These are phyloP conservation scores for Podila epicladia DNA, from an alignment of 192 early-diverging fungal genomes.

Conservation along the genomic window DNA sequence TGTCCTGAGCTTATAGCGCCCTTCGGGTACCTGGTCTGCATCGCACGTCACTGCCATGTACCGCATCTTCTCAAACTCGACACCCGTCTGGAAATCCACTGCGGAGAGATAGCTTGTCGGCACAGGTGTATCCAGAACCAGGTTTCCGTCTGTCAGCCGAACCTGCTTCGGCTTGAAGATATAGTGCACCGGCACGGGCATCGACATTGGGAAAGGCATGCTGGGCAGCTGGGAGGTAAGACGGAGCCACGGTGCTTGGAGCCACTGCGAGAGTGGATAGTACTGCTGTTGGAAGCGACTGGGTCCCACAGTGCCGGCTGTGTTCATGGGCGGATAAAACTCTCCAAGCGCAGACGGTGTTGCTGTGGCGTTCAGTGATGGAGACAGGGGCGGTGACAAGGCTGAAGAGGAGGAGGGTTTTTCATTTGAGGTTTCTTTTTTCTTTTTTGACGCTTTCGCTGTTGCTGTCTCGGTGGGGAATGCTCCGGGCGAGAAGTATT, in stretches of 20 bases:
- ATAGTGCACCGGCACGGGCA: slow-evolving; percentile 41
- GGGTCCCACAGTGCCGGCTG: slow-evolving; percentile 4
- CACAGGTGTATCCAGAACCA: slow-evolving; percentile 72
- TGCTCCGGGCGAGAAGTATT: slow-evolving; percentile 5
- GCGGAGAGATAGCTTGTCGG: slow-evolving; percentile 62
- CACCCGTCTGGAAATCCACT: slow-evolving; percentile 56
- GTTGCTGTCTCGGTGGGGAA: slow-evolving; percentile 6
- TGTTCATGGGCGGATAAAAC: slow-evolving; percentile 31
- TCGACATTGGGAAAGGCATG: slow-evolving; percentile 36
- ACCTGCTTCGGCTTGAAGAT: slow-evolving; percentile 58
- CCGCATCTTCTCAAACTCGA: slow-evolving; percentile 75
- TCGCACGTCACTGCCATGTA: slow-evolving; percentile 80
- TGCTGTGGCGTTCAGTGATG: slow-evolving; percentile 29
- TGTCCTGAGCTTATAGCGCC: slow-evolving; percentile 71
- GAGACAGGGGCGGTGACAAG: slow-evolving; percentile 26
- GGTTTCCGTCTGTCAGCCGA: slow-evolving; percentile 70
- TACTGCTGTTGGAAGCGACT: slow-evolving; percentile 13
- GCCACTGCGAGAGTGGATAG: slow-evolving; percentile 46
- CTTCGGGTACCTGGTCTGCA: slow-evolving; percentile 63
- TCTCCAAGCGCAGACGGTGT: slow-evolving; percentile 37
- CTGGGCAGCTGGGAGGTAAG: slow-evolving; percentile 13
- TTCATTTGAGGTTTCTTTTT: neutral
- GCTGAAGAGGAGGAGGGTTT: neutral
- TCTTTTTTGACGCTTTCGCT: neutral
- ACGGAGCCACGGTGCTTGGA: slow-evolving; percentile 45